Conservation (phyloP, 2,329 filamentous ascomycete species). For the Aspergillus persii region DNA sequence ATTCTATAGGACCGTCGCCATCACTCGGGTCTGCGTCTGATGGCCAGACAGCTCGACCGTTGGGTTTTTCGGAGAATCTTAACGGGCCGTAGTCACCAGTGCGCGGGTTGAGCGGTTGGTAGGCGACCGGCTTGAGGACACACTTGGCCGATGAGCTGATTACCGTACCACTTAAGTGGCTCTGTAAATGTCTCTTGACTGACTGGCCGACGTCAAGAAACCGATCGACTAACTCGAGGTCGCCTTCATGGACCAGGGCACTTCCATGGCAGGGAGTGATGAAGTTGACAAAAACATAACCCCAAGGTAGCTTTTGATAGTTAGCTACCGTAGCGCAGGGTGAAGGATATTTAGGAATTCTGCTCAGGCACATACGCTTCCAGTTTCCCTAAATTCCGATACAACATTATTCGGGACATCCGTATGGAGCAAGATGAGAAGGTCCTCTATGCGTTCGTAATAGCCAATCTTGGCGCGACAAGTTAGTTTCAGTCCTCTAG, state of each 20-base stretch:
- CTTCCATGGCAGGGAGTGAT: conserved; percentile 39
- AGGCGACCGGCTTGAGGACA: conserved; percentile 39
- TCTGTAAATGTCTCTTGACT: conserved; percentile 50
- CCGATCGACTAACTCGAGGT: conserved; percentile 54
- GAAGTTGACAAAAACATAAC: conserved; percentile 51
- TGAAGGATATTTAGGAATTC: too few relatives aligned
- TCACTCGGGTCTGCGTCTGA: not conserved
- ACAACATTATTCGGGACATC: too few relatives aligned
- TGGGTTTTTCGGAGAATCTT: conserved; percentile 18
- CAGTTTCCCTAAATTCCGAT: too few relatives aligned
- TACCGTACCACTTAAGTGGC: conserved; percentile 55
- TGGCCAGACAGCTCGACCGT: not conserved
- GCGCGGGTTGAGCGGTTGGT: conserved; percentile 19
- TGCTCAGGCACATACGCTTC: too few relatives aligned
- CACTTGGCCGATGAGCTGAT: conserved; percentile 49
- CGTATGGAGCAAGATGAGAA: too few relatives aligned
- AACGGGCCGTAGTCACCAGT: conserved; percentile 23
- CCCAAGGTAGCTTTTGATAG: conserved; percentile 44
- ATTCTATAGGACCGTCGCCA: conserved; percentile 17
- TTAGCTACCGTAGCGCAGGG: too few relatives aligned
- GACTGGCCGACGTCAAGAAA: conserved; percentile 54
- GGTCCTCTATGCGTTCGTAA: conserved; percentile 5
- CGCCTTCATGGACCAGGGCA: conserved; percentile 42
- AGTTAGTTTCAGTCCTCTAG: conserved; percentile 15
- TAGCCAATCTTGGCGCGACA: conserved; percentile 14